A percentile compares a stretch with the other conserved stretches of the same genome.
Evolutionary conservation across 1,139 yeast species (phyloP).

Genomic region (Kodamaea sp.): DNA sequence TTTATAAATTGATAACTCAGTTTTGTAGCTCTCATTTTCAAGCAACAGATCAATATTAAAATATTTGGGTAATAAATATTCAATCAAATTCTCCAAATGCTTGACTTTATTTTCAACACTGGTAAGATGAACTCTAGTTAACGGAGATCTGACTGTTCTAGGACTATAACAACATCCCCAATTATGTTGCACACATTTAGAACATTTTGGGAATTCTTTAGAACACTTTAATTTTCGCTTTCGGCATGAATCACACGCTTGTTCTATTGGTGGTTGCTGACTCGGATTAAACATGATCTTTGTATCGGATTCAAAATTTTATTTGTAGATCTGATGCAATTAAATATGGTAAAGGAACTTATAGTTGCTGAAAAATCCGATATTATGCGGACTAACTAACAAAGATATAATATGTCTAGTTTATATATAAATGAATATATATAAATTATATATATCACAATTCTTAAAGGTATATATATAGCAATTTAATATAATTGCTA

Average conservation of each 20-base stretch:
- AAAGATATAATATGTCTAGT: not conserved
- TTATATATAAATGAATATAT: not conserved
- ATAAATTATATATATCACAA: not conserved
- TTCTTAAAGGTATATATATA: not conserved
- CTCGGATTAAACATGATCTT: not conserved
- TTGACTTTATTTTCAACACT: constrained; percentile 65
- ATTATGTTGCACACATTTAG: constrained; percentile 67
- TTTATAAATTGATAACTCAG: constrained; percentile 20
- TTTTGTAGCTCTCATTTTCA: constrained; percentile 20
- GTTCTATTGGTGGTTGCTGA: constrained; percentile 31
- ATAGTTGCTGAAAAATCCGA: not conserved
- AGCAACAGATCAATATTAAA: constrained; percentile 26
- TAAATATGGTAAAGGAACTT: not conserved
- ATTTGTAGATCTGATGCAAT: too few species aligned
- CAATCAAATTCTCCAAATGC: constrained; percentile 51
- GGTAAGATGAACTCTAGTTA: constrained; percentile 78
- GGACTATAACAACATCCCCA: constrained; percentile 82
- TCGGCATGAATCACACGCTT: constrained; percentile 59
- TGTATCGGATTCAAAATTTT: too few species aligned
- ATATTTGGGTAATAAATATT: constrained; percentile 31
- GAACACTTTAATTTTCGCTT: constrained; percentile 56
- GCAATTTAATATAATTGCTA: not conserved
- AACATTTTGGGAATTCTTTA: constrained; percentile 69
- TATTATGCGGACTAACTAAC: too few species aligned
- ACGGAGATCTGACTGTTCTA: constrained; percentile 70